Evolutionary conservation across 1,139 yeast species (phyloP).

Genomic region (Kurtzmaniella quercitrusa): DNA sequence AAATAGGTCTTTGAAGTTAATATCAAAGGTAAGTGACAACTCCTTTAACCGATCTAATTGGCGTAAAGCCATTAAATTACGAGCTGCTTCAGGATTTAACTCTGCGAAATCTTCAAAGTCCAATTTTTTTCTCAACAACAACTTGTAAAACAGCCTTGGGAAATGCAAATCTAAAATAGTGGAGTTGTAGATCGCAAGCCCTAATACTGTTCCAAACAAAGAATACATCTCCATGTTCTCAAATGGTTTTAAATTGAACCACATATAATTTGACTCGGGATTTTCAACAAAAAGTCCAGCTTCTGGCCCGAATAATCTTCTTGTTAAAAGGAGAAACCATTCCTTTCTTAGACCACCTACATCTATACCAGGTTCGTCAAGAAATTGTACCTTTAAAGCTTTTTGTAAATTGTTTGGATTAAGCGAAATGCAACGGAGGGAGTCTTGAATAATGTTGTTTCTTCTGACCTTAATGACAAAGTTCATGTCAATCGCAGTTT

Average conservation of each 20-base stretch:
- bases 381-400: constrained; percentile 70
- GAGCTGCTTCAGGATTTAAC: constrained; percentile 64
- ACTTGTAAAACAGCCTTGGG: constrained; percentile 74
- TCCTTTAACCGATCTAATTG: constrained; percentile 41
- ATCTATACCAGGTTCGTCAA: constrained; percentile 88
- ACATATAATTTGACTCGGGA: constrained; percentile 66
- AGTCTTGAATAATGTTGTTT: constrained; percentile 65
- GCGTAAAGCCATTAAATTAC: constrained; percentile 41
- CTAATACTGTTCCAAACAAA: constrained; percentile 79
- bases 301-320: constrained; percentile 62
- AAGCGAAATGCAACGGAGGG: constrained; percentile 58
- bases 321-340: constrained; percentile 78
- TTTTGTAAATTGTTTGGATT: constrained; percentile 67
- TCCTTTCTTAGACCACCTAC: constrained; percentile 93
- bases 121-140: constrained; percentile 55
- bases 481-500: constrained; percentile 61
- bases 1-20: constrained; percentile 35
- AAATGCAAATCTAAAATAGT: constrained; percentile 77
- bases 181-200: constrained; percentile 87
- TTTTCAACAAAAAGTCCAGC: constrained; percentile 60
- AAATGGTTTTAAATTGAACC: constrained; percentile 61
- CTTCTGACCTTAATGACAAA: constrained; percentile 69
- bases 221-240: constrained; percentile 56
- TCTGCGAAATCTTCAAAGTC: constrained; percentile 61
- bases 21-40: constrained; percentile 36